These are phyloP conservation scores for Schwanniomyces sp. DNA, from an alignment of 805 yeast species.

Conservation along the genomic window DNA sequence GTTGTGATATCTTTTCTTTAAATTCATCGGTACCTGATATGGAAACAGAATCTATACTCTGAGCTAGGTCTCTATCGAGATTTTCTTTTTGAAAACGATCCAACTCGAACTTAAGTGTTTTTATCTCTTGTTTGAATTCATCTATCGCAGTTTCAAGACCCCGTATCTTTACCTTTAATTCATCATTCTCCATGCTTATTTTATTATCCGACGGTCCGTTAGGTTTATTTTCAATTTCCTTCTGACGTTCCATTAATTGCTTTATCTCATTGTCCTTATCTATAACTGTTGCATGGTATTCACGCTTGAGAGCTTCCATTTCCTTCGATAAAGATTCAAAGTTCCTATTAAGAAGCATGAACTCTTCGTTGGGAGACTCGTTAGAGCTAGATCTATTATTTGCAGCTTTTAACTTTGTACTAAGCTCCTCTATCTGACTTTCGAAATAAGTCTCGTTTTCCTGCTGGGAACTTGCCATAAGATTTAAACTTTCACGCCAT, in stretches of 20 bases:
- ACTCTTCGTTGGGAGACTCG: not conserved
- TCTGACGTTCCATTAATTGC: not conserved
- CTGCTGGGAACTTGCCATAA: slow-evolving; percentile 53
- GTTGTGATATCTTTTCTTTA: slow-evolving; percentile 1
- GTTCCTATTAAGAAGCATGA: not conserved
- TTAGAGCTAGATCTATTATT: not conserved
- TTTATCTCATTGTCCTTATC: slow-evolving; percentile 6
- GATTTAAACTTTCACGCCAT: slow-evolving; percentile 56
- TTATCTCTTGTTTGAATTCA: not conserved
- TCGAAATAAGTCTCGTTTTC: slow-evolving; percentile 53
- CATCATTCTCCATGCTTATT: not conserved
- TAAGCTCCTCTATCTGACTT: slow-evolving; percentile 42
- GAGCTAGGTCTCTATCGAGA: not conserved
- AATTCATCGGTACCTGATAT: not conserved
- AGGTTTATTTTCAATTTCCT: not conserved
- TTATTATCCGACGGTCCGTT: not conserved
- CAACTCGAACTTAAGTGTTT: slow-evolving; percentile 1
- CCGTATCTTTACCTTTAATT: not conserved
- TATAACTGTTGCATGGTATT: slow-evolving; percentile 10
- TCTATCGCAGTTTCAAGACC: not conserved
- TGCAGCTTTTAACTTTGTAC: slow-evolving; percentile 8
- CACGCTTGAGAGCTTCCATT: slow-evolving; percentile 11
- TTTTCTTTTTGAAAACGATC: slow-evolving; percentile 1
- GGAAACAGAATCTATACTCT: not conserved
- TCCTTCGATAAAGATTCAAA: slow-evolving; percentile 13